These are phyloP conservation scores for Entelexis sorbosivorans DNA, from an alignment of 1,139 yeast genomes.

Conservation along the genomic window DNA sequence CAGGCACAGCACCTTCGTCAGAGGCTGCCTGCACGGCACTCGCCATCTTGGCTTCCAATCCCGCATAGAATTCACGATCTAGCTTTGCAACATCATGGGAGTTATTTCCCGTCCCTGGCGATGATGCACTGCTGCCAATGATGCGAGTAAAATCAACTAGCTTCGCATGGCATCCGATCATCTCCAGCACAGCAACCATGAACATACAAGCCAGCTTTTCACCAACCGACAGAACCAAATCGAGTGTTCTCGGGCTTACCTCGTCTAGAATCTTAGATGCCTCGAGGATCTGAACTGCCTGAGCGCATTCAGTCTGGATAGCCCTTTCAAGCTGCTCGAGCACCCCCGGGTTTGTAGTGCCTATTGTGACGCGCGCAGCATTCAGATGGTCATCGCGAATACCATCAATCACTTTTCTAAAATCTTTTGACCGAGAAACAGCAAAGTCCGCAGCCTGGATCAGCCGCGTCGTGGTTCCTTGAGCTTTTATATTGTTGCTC, in stretches of 20 bases:
- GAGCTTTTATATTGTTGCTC: constrained; percentile 78
- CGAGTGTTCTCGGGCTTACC: constrained; percentile 77
- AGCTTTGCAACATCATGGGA: constrained; percentile 31
- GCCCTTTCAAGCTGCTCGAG: constrained; percentile 42
- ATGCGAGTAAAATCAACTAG: constrained; percentile 71
- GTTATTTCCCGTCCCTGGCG: not conserved
- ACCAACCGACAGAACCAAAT: constrained; percentile 84
- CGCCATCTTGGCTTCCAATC: constrained; percentile 51
- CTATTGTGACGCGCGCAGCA: constrained; percentile 54
- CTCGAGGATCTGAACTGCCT: constrained; percentile 57
- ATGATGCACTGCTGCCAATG: constrained; percentile 29
- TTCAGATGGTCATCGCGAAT: constrained; percentile 67
- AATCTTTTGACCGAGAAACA: constrained; percentile 33
- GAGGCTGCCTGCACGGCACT: constrained; percentile 41
- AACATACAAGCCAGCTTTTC: constrained; percentile 84
- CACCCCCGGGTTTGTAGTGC: constrained; percentile 28
- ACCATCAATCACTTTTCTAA: constrained; percentile 37
- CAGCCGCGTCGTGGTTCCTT: constrained; percentile 81
- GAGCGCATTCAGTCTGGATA: constrained; percentile 53
- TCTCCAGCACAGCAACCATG: constrained; percentile 75
- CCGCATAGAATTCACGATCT: constrained; percentile 55
- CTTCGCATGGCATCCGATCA: constrained; percentile 61
- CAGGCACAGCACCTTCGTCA: constrained; percentile 47
- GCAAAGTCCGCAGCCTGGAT: constrained; percentile 69
- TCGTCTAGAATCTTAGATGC: constrained; percentile 92